A percentile compares a stretch with the other conserved stretches of the same genome.
Evolutionary conservation across 164 flowering plant genomes (phyloP).

Genomic region (Berberis vulgaris): DNA sequence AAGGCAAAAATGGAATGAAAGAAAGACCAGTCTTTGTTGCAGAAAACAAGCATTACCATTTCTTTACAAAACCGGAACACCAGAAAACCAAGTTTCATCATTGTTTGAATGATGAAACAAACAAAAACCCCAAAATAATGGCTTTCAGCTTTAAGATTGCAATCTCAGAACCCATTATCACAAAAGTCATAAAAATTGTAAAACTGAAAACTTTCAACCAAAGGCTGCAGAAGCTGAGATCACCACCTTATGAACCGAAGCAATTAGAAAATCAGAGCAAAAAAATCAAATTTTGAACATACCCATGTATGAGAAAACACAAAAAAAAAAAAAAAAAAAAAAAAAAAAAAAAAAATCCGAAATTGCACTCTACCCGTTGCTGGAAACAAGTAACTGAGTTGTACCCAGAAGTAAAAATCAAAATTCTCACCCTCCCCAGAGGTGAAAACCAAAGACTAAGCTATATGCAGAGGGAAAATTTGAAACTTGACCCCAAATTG

Average conservation of each 20-base stretch:
- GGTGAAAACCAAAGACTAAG: neutral
- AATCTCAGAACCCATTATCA: neutral
- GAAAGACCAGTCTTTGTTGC: conserved; percentile 17
- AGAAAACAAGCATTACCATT: conserved; percentile 37
- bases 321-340: neutral
- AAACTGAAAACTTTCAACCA: neutral
- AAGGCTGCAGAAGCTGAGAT: too few species aligned
- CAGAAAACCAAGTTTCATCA: conserved; percentile 13
- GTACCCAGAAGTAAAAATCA: neutral
- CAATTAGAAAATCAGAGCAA: too few species aligned
- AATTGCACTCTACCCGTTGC: neutral
- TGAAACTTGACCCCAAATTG: conserved; percentile 2
- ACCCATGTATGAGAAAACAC: too few species aligned
- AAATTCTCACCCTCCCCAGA: neutral
- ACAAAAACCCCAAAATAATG: conserved; percentile 3
- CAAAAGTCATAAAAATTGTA: neutral
- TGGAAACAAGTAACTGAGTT: neutral
- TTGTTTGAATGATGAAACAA: conserved; percentile 15
- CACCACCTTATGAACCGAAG: too few species aligned
- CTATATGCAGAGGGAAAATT: conserved; percentile 4
- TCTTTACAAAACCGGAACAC: conserved; percentile 23
- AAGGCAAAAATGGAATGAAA: conserved; percentile 16
- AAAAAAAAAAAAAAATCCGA: conserved; percentile 4
- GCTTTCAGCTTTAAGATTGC: conserved; percentile 1
- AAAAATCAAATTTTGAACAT: too few species aligned